These are phyloP conservation scores for Sporothrix protearum DNA, from an alignment of 2,329 filamentous ascomycete species.

Conservation along the genomic window DNA sequence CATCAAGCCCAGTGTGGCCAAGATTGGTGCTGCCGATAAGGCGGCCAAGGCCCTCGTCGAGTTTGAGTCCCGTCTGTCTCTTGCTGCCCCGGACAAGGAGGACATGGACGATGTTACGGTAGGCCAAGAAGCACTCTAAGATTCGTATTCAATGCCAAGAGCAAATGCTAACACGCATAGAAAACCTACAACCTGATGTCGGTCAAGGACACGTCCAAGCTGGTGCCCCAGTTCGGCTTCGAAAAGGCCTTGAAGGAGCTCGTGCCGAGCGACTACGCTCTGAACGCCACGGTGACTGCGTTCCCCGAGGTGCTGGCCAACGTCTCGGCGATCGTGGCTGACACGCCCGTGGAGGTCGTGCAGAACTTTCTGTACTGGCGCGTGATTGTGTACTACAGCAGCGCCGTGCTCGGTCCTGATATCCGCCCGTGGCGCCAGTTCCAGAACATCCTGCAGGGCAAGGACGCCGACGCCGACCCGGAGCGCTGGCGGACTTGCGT, in stretches of 20 bases:
- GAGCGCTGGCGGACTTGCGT: conserved; percentile 68
- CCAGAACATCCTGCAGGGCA: conserved; percentile 55
- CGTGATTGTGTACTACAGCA: conserved; percentile 51
- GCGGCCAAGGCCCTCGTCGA: conserved; percentile 32
- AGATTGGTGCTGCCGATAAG: conserved; percentile 29
- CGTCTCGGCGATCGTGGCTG: conserved; percentile 52
- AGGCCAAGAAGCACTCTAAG: too few relatives aligned
- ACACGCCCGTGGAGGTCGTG: conserved; percentile 53
- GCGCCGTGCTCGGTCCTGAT: conserved; percentile 56
- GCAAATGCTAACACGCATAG: conserved; percentile 28
- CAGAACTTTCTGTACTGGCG: conserved; percentile 65
- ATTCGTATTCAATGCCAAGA: too few relatives aligned
- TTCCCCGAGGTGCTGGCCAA: conserved; percentile 59
- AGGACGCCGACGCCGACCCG: conserved; percentile 57
- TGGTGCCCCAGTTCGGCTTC: conserved; percentile 56
- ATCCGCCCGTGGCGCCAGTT: conserved; percentile 59
- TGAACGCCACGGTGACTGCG: conserved; percentile 54
- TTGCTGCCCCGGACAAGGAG: conserved; percentile 21
- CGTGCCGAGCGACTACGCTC: conserved; percentile 48
- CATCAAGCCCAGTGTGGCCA: conserved; percentile 32
- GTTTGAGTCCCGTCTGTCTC: conserved; percentile 26
- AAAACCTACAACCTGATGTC: conserved; percentile 64
- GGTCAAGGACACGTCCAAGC: conserved; percentile 50
- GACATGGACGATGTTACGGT: conserved; percentile 28
- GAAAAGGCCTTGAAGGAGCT: conserved; percentile 50